These are phyloP conservation scores for Blastomyces silverae DNA, from an alignment of 2,329 filamentous ascomycete species.

Conservation along the genomic window DNA sequence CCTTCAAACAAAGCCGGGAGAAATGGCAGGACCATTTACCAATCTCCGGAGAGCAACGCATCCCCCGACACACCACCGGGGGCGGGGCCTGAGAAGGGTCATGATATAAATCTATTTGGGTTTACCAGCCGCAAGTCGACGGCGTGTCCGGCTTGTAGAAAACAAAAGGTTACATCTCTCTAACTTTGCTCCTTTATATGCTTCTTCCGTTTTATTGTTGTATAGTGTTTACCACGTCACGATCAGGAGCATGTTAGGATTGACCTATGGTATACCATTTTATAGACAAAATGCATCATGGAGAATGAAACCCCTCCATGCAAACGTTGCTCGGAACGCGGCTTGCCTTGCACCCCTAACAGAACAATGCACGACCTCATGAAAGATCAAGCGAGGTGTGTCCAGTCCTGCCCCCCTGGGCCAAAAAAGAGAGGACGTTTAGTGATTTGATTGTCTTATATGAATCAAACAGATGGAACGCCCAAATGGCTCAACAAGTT, in stretches of 20 bases:
- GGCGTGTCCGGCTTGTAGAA: constrained; percentile 47
- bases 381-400: constrained; percentile 17
- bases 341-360: constrained; percentile 18
- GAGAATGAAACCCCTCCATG: constrained; percentile 18
- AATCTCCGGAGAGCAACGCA: constrained; percentile 16
- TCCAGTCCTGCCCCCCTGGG: neutral
- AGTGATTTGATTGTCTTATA: neutral
- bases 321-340: constrained; percentile 18
- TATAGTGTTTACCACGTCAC: too few species aligned
- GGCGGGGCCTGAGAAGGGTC: neutral
- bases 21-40: constrained; percentile 12
- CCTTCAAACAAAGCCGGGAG: constrained; percentile 10
- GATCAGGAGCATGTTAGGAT: neutral
- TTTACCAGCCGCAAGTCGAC: constrained; percentile 36
- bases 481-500: constrained; percentile 16
- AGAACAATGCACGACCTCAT: constrained; percentile 19
- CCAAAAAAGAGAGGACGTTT: neutral
- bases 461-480: constrained; percentile 16
- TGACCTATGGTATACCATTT: neutral
- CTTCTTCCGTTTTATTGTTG: neutral
- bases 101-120: constrained; percentile 15
- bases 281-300: constrained; percentile 20
- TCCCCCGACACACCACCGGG: constrained; percentile 13
- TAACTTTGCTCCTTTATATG: neutral
- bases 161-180: constrained; percentile 41